Conservation (phyloP, 1,284 basidiomycete genomes). For the Apiotrichum gracile region DNA sequence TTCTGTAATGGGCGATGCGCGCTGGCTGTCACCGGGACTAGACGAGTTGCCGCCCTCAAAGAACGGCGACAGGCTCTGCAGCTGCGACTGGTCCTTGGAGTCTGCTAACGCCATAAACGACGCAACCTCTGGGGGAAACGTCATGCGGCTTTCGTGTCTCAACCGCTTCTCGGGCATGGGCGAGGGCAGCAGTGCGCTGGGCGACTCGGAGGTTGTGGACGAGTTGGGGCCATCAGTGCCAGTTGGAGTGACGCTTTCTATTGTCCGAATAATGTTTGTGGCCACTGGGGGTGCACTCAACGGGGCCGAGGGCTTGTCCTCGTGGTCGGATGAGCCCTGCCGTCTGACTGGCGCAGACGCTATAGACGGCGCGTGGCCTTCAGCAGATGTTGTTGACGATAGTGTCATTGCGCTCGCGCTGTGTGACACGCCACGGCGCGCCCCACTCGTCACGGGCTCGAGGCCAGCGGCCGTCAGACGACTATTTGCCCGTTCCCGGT, state of each 20-base stretch:
- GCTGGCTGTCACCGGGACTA: conserved; percentile 9
- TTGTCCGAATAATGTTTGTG: no score
- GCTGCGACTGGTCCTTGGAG: conserved; percentile 18
- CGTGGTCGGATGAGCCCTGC: conserved; percentile 36
- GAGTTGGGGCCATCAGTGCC: background rate
- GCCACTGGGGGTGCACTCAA: background rate
- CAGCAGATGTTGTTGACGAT: conserved; percentile 4
- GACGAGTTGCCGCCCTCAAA: background rate
- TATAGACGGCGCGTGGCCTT: background rate
- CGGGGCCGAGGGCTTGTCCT: conserved; percentile 14
- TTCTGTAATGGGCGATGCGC: conserved; percentile 12
- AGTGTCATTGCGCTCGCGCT: conserved; percentile 34
- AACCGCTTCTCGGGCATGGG: conserved; percentile 31
- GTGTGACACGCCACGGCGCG: conserved; percentile 25
- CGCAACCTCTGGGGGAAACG: conserved; percentile 40
- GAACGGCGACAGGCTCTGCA: background rate
- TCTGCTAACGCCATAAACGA: conserved; percentile 40
- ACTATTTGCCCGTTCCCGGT: conserved; percentile 57
- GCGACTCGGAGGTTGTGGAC: background rate
- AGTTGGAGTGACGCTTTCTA: conserved; percentile 14
- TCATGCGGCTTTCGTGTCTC: conserved; percentile 36
- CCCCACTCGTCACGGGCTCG: conserved; percentile 21
- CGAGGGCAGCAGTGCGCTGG: conserved; percentile 28
- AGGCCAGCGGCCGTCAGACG: conserved; percentile 30
- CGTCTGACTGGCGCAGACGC: conserved; percentile 11